Percentiles rank a stretch among this genome's conserved stretches.
These are phyloP conservation scores for Conoideocrella luteorostrata DNA, from an alignment of 2,329 filamentous ascomycete species.

Conservation along the genomic window DNA sequence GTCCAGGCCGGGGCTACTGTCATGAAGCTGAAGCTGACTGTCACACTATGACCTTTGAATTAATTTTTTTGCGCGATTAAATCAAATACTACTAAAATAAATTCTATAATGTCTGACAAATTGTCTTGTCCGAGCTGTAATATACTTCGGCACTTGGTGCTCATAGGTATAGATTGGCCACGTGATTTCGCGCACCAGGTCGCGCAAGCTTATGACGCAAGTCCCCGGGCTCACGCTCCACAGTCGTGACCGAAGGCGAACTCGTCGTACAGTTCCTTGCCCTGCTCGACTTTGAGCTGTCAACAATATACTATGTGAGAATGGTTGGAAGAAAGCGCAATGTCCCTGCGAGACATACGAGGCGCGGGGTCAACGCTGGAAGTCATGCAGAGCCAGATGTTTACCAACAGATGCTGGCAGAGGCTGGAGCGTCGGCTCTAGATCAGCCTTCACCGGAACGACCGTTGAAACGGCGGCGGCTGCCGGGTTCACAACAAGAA, in stretches of 20 bases:
- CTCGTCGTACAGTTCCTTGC: not conserved
- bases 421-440: constrained; percentile 34
- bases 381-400: constrained; percentile 29
- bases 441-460: constrained; percentile 26
- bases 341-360: constrained; percentile 17
- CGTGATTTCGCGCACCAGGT: constrained; percentile 15
- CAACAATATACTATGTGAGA: constrained; percentile 7
- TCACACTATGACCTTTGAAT: too few relatives aligned
- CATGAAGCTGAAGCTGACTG: too few relatives aligned
- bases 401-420: constrained; percentile 43
- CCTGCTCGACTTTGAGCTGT: not conserved
- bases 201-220: constrained; percentile 15
- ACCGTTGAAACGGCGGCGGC: constrained; percentile 33
- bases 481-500: constrained; percentile 13
- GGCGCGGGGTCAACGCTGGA: constrained; percentile 10
- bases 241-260: constrained; percentile 3
- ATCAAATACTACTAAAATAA: too few relatives aligned
- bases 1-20: too few relatives aligned
- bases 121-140: too few relatives aligned
- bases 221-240: not conserved
- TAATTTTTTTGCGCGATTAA: too few relatives aligned
- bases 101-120: too few relatives aligned
- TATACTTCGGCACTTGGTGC: not conserved
- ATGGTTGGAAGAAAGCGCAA: constrained; percentile 27
- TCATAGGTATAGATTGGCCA: constrained; percentile 5